A percentile compares a stretch with the other conserved stretches of the same genome.
These are phyloP conservation scores for Venturia nashicola DNA, from an alignment of 2,329 filamentous ascomycete species.

Conservation along the genomic window DNA sequence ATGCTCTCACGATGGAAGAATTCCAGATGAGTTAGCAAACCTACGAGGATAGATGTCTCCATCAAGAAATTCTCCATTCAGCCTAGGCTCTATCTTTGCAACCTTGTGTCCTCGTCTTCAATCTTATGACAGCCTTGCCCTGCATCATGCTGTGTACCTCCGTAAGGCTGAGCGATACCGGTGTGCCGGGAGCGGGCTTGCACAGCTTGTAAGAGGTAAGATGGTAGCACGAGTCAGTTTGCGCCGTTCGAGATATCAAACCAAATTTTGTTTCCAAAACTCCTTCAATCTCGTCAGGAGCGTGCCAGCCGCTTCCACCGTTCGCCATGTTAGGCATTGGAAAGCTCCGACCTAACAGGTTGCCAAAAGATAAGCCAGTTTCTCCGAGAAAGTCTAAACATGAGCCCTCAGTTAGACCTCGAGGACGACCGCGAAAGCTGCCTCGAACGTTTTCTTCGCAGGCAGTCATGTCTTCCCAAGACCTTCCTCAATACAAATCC, in stretches of 20 bases:
- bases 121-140: neutral
- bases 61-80: too few relatives aligned
- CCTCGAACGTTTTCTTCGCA: neutral
- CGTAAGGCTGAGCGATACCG: neutral
- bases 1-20: too few relatives aligned
- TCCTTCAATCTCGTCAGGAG: neutral
- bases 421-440: neutral
- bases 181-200: neutral
- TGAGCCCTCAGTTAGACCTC: neutral
- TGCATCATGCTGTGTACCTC: too few relatives aligned
- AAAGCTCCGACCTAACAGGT: neutral
- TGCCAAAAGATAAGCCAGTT: neutral
- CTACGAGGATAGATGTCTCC: too few relatives aligned
- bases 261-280: neutral
- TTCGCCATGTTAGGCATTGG: conserved; percentile 1
- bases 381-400: neutral
- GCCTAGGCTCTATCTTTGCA: too few relatives aligned
- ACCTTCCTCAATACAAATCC: neutral
- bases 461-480: neutral
- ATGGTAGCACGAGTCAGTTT: neutral
- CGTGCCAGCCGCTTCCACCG: neutral
- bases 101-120: too few relatives aligned
- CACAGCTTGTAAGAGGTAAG: too few relatives aligned
- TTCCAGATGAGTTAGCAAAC: too few relatives aligned
- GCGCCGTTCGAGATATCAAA: neutral